phyloP scores from a whole-genome alignment of 2,329 filamentous ascomycete genomes.

The Aspergillus caelatus region DNA sequence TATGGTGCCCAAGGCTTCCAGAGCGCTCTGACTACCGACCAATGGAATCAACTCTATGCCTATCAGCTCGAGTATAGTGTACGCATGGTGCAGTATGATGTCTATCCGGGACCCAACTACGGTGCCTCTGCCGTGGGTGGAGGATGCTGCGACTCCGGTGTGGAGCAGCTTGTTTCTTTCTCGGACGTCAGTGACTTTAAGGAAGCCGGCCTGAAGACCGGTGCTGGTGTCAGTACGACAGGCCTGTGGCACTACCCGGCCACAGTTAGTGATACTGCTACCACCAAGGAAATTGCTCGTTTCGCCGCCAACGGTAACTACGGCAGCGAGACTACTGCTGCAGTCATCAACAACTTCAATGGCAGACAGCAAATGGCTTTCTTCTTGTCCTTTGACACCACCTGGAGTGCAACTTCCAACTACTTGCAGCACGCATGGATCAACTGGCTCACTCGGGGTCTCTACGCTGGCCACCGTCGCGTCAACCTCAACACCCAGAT shows the following conservation, averaged over 20 bases:
- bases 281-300: conserved; percentile 58
- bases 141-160: conserved; percentile 53
- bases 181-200: conserved; percentile 58
- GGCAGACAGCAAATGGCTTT: conserved; percentile 65
- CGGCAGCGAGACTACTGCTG: conserved; percentile 51
- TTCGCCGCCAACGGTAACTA: conserved; percentile 53
- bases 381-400: conserved; percentile 58
- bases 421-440: conserved; percentile 66
- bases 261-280: conserved; percentile 55
- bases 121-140: conserved; percentile 44
- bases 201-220: conserved; percentile 57
- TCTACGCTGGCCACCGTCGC: conserved; percentile 59
- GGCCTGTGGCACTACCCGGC: conserved; percentile 64
- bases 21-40: conserved; percentile 58
- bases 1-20: conserved; percentile 50
- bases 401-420: conserved; percentile 58
- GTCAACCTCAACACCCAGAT: conserved; percentile 61
- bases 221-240: conserved; percentile 51
- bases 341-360: conserved; percentile 62
- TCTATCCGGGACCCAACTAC: conserved; percentile 56
- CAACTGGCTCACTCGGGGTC: conserved; percentile 62
- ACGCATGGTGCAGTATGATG: conserved; percentile 63
- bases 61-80: conserved; percentile 63
- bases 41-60: conserved; percentile 59
- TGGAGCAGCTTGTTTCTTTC: conserved; percentile 58